phyloP scores from a whole-genome alignment of 2,329 filamentous ascomycete species.

The Fusarium scirpi region DNA sequence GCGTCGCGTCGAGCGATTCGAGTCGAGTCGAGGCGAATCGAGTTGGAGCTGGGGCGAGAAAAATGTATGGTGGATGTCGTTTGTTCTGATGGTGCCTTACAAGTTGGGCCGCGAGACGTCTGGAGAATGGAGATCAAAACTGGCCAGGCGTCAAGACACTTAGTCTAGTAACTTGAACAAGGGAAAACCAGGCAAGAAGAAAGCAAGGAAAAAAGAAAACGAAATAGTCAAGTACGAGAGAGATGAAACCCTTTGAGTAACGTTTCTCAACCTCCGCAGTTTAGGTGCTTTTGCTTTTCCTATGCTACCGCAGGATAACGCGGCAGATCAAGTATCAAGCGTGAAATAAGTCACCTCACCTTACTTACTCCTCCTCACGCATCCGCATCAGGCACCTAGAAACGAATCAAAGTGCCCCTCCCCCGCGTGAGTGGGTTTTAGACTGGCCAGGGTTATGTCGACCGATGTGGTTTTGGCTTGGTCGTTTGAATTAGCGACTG shows the following conservation, averaged over 20 bases:
- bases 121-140: constrained; percentile 13
- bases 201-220: not conserved
- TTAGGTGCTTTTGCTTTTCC: not conserved
- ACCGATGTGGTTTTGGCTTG: constrained; percentile 27
- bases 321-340: constrained; percentile 45
- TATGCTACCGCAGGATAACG: constrained; percentile 37
- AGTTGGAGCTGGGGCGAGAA: constrained; percentile 38
- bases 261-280: constrained; percentile 31
- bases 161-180: not conserved
- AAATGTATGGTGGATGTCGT: constrained; percentile 32
- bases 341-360: constrained; percentile 42
- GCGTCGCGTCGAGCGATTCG: constrained; percentile 37
- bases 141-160: constrained; percentile 20
- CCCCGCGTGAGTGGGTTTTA: constrained; percentile 44
- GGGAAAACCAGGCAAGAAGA: not conserved
- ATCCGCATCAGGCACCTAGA: constrained; percentile 44
- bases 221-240: constrained; percentile 20
- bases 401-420: constrained; percentile 45
- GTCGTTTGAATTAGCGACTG: constrained; percentile 21
- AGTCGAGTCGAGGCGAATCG: constrained; percentile 21
- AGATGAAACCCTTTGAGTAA: constrained; percentile 14
- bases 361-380: constrained; percentile 41
- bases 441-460: constrained; percentile 31
- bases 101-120: constrained; percentile 46
- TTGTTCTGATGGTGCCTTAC: constrained; percentile 38